Evolutionary conservation across 139 green algal genomes (phyloP), one percentile per base, ranked within the genome.

Genomic region (Mychonastes homosphaera): DNA sequence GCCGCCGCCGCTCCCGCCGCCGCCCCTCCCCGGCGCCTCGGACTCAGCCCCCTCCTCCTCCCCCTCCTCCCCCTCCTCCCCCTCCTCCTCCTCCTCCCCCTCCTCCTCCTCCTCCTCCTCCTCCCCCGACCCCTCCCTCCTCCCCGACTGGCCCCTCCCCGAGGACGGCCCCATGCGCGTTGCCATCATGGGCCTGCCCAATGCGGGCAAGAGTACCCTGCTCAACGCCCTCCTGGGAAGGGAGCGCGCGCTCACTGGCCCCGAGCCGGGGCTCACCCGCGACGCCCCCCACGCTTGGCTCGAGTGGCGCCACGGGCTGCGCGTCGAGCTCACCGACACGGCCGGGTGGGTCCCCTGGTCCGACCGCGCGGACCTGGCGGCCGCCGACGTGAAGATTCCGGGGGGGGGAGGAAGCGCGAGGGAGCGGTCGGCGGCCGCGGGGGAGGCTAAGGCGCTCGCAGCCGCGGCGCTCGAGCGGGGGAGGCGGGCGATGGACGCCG

Each of bases 191-290:
- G 86, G 86, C 0, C 49, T 89, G 3, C 79, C 81, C 19, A 94
- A 94, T 55, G 84, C 82, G 62, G 87, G 87, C 39, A 95, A 95
- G 62, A 89, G 79, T 21, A 95, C 82, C 2, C 73, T 95, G 49
- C 62, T 78, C 29, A 97, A 97, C 66, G 28, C 38, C 1, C 65
- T 97, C 64, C 64, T 95, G 66, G 77, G 74, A 0, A 55, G 77
- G 56, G 77, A 94, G 63, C 76, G 89, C 32, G 70, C 73, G 39
- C 69, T 96, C 21, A 95, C 87, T n/a, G 71, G 89, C 6, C 85
- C 89, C 8, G 89, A 96, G 75, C 85, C 87, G 2, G 89, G 87
- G 3, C 79, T 96, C 2, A 96, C 89, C 3, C 79, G 89, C 0
- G 89, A 96, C 60, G 62, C 84, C 0, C 65, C 53, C 16, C 67